phyloP scores from a whole-genome alignment of 2,329 filamentous ascomycete genomes.

The Xylariomycetidae sp. region DNA sequence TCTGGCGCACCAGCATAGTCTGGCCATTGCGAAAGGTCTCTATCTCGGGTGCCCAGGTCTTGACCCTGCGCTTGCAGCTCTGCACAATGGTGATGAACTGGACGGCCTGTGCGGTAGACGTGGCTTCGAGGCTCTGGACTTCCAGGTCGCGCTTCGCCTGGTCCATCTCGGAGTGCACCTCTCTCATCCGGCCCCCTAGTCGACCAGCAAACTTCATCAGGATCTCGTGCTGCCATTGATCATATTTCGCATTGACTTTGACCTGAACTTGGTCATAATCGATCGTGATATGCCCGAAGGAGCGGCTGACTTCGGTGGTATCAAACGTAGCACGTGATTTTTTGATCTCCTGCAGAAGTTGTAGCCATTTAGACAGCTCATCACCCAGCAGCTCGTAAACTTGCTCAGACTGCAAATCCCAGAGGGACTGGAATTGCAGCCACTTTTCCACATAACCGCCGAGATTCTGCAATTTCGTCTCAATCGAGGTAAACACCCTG shows the following conservation, averaged over 20 bases:
- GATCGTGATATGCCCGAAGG: conserved; percentile 90
- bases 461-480: conserved; percentile 76
- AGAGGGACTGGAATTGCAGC: conserved; percentile 97
- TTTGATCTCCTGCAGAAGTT: conserved; percentile 92
- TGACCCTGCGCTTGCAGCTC: conserved; percentile 89
- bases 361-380: conserved; percentile 86
- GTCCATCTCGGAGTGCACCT: conserved; percentile 87
- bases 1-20: conserved; percentile 82
- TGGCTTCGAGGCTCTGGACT: conserved; percentile 84
- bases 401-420: conserved; percentile 94
- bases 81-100: conserved; percentile 98
- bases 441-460: conserved; percentile 91
- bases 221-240: conserved; percentile 99
- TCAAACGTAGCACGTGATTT: conserved; percentile 96
- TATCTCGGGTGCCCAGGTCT: conserved; percentile 91
- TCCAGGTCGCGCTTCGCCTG: conserved; percentile 88
- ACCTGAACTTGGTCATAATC: conserved; percentile 99
- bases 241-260: conserved; percentile 98
- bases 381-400: conserved; percentile 91
- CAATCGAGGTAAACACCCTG: conserved; percentile 76
- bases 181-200: conserved; percentile 83
- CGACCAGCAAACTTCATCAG: conserved; percentile 87
- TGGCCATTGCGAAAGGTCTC: conserved; percentile 95
- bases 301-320: conserved; percentile 87
- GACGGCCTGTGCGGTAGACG: conserved; percentile 93